A percentile compares a stretch with the other conserved stretches of the same genome.
Conservation (phyloP, 352 stramenopile species). For the Globisporangium takayamanum region DNA sequence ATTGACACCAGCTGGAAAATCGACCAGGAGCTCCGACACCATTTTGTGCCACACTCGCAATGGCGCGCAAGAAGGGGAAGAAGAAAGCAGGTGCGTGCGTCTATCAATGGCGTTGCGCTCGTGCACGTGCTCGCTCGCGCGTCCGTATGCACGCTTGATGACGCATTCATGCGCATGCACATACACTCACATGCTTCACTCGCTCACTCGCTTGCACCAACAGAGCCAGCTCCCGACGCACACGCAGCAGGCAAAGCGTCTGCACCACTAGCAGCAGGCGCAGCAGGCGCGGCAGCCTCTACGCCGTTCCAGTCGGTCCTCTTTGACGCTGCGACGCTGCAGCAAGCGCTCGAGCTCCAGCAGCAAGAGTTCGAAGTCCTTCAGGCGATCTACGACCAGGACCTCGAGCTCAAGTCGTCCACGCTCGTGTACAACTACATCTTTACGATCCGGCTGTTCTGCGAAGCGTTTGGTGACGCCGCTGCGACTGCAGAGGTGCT, state of each 20-base stretch:
- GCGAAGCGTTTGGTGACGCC: constrained; percentile 27
- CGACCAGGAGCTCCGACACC: too few relatives aligned
- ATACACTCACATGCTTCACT: neutral
- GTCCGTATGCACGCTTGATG: neutral
- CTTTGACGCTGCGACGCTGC: constrained; percentile 34
- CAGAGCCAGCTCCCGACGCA: neutral
- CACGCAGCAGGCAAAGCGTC: neutral
- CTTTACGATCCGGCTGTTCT: constrained; percentile 71
- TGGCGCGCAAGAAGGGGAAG: constrained; percentile 77
- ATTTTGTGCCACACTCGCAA: constrained; percentile 13
- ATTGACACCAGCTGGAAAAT: neutral
- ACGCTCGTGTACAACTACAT: constrained; percentile 81
- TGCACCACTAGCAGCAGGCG: neutral
- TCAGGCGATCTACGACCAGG: constrained; percentile 74
- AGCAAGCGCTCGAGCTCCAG: constrained; percentile 58
- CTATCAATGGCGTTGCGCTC: neutral
- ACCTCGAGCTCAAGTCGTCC: constrained; percentile 59
- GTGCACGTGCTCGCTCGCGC: neutral
- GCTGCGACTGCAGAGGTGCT: constrained; percentile 54
- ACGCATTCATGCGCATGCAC: neutral
- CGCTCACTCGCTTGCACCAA: constrained; percentile 1
- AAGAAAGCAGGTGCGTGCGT: constrained; percentile 41
- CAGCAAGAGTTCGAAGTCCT: constrained; percentile 77
- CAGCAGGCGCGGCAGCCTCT: constrained; percentile 1
- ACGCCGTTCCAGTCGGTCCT: constrained; percentile 15